Percentiles rank a stretch among this genome's conserved stretches.
phyloP scores from a whole-genome alignment of 2,329 filamentous ascomycete species.

The Colletotrichum acutatum region DNA sequence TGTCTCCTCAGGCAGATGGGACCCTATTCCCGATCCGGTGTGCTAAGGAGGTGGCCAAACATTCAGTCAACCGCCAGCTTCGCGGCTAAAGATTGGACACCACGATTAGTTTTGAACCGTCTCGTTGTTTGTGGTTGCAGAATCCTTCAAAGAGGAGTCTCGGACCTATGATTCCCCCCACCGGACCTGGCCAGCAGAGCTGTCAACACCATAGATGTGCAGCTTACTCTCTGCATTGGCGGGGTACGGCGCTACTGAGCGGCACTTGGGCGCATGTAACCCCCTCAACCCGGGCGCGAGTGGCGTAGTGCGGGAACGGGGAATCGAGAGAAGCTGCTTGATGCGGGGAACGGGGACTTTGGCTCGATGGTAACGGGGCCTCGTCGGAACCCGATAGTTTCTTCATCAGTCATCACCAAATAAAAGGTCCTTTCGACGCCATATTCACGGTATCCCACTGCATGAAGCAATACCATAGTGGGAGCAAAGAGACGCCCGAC shows the following conservation, averaged over 20 bases:
- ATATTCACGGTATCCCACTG: neutral
- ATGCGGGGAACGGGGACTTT: conserved; percentile 8
- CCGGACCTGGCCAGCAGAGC: neutral
- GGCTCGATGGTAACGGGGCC: neutral
- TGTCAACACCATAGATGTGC: neutral
- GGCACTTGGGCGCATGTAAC: conserved; percentile 28
- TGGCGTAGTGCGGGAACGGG: neutral
- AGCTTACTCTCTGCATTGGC: neutral
- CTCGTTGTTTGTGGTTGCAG: neutral
- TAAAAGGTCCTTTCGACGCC: neutral
- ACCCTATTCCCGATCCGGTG: conserved; percentile 23
- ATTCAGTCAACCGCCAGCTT: neutral
- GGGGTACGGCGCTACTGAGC: conserved; percentile 1
- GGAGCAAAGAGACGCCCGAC: neutral
- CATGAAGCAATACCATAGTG: neutral
- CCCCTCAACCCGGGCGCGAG: neutral
- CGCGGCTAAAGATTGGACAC: neutral
- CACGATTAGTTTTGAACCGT: neutral
- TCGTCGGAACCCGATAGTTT: neutral
- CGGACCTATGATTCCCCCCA: neutral
- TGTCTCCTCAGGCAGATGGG: neutral
- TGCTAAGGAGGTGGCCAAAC: neutral
- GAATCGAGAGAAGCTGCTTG: conserved; percentile 2
- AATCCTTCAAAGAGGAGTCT: neutral
- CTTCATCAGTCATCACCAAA: neutral